A percentile compares a stretch with the other conserved stretches of the same genome.
phyloP scores from a whole-genome alignment of 371 early-diverging fungal species.

The Rhizopus arrhizus region DNA sequence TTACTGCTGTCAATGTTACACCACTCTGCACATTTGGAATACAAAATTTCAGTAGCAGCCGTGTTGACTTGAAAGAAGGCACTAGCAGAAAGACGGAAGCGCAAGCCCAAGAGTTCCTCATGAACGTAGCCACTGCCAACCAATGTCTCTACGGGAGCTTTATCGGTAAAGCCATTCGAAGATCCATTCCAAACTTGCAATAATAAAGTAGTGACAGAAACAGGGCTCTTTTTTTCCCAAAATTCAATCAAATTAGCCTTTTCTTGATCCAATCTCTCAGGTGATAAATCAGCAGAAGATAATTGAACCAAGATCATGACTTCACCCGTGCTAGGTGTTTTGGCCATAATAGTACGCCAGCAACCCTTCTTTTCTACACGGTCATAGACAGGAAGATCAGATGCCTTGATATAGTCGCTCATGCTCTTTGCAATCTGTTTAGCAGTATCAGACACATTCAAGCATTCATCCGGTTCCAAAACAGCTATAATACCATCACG shows the following conservation, averaged over 20 bases:
- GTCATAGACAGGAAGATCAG: constrained; percentile 59
- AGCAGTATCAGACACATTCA: constrained; percentile 57
- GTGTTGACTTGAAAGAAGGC: constrained; percentile 84
- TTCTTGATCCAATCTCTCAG: constrained; percentile 45
- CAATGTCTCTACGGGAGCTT: constrained; percentile 44
- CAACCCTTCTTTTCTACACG: constrained; percentile 60
- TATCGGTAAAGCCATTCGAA: constrained; percentile 55
- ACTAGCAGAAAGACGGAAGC: constrained; percentile 68
- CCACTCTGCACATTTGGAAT: constrained; percentile 47
- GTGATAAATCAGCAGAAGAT: constrained; percentile 43
- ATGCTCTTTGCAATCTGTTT: constrained; percentile 57
- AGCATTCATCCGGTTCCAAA: constrained; percentile 47
- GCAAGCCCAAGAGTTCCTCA: constrained; percentile 60
- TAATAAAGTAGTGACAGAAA: constrained; percentile 52
- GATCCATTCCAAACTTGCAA: constrained; percentile 51
- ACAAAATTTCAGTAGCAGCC: constrained; percentile 66
- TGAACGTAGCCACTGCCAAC: constrained; percentile 57
- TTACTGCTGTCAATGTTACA: constrained; percentile 31
- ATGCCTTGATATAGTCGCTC: constrained; percentile 48
- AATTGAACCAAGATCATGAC: constrained; percentile 65
- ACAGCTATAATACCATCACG: constrained; percentile 63
- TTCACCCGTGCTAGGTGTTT: constrained; percentile 68
- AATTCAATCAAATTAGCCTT: constrained; percentile 29
- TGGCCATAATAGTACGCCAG: constrained; percentile 66
- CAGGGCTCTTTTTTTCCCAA: constrained; percentile 24